Conservation (phyloP, 2,329 filamentous ascomycete genomes). For the Botrytis aclada region DNA sequence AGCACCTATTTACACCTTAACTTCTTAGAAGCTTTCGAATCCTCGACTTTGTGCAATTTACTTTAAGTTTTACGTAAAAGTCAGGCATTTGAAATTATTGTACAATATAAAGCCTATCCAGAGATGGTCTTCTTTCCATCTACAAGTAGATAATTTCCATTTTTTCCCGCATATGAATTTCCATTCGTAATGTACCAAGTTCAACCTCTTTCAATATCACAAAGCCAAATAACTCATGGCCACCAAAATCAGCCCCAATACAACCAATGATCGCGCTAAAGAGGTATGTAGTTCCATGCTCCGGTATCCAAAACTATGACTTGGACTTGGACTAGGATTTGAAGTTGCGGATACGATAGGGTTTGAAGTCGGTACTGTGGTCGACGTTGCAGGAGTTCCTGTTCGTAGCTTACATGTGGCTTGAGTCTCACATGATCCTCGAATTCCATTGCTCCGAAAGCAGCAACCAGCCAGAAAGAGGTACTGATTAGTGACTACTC, state of each 20-base stretch:
- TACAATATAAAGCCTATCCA: neutral
- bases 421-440: neutral
- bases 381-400: no score
- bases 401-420: neutral
- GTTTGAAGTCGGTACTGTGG: neutral
- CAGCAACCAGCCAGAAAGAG: neutral
- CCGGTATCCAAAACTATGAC: neutral
- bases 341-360: neutral
- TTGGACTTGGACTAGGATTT: neutral
- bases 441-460: neutral
- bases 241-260: neutral
- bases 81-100: neutral
- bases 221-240: neutral
- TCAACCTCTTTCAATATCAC: neutral
- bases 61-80: neutral
- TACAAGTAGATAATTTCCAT: rapidly evolving
- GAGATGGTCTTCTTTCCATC: neutral
- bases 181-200: rapidly evolving
- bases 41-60: rapidly evolving
- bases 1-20: neutral
- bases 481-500: rapidly evolving
- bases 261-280: neutral
- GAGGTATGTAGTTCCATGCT: neutral
- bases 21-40: neutral
- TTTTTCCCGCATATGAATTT: rapidly evolving